phyloP scores from a whole-genome alignment of 306 rosid genomes.

The Acacia acuminata region DNA sequence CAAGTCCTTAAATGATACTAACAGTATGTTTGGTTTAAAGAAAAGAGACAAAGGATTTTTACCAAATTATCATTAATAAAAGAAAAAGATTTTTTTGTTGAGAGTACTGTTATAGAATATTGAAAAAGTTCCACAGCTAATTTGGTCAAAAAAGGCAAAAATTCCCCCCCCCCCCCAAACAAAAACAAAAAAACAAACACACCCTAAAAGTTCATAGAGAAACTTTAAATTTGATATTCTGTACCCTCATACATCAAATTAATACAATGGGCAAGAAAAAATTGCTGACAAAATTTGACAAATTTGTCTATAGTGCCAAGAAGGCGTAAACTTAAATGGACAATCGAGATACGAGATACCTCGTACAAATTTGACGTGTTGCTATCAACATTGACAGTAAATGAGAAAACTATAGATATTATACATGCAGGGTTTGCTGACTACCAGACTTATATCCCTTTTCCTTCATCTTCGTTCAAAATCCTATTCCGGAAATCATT shows the following conservation, averaged over 20 bases:
- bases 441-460: constrained; percentile 49
- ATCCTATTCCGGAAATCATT: constrained; percentile 92
- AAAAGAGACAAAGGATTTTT: too few relatives aligned
- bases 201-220: not conserved
- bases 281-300: constrained; percentile 39
- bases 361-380: constrained; percentile 30
- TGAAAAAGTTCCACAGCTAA: too few relatives aligned
- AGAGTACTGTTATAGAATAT: too few relatives aligned
- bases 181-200: too few relatives aligned
- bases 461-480: constrained; percentile 94
- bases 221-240: not conserved
- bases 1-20: not conserved
- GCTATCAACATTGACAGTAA: constrained; percentile 14
- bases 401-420: constrained; percentile 22
- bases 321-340: constrained; percentile 30
- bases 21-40: too few relatives aligned
- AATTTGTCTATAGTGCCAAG: constrained; percentile 30
- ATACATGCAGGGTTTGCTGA: constrained; percentile 36
- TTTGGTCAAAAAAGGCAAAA: too few relatives aligned
- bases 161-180: too few relatives aligned
- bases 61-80: too few relatives aligned
- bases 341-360: constrained; percentile 32
- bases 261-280: constrained; percentile 30
- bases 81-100: too few relatives aligned
- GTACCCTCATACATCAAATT: constrained; percentile 17